Percentiles rank a stretch among this genome's conserved stretches.
These are phyloP conservation scores for Gautieria morchelliformis DNA, from an alignment of 768 basidiomycete genomes.

Conservation along the genomic window DNA sequence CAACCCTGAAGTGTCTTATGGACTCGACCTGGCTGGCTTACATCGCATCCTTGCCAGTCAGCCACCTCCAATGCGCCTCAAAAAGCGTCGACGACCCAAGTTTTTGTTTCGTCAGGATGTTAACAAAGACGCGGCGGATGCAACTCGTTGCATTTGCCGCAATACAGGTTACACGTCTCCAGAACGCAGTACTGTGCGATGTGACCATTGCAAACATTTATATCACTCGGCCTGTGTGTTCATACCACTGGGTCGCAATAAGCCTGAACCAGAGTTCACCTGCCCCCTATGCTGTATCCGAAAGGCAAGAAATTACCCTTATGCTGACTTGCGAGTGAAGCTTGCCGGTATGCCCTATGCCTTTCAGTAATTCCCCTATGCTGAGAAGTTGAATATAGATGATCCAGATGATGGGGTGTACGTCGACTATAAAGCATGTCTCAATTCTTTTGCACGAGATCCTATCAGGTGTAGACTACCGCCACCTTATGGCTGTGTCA, in stretches of 20 bases:
- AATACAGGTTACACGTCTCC: conserved; percentile 54
- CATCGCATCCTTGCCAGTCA: conserved; percentile 73
- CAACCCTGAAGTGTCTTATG: conserved; percentile 71
- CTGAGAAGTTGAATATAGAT: conserved; percentile 22
- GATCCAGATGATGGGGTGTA: conserved; percentile 46
- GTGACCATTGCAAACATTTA: conserved; percentile 51
- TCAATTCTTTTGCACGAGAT: conserved; percentile 63
- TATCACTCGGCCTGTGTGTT: conserved; percentile 76
- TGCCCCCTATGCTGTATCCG: conserved; percentile 75
- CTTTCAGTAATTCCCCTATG: neutral
- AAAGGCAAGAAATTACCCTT: conserved; percentile 60
- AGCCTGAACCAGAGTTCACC: conserved; percentile 32
- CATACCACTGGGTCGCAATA: conserved; percentile 34
- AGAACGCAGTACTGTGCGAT: conserved; percentile 54
- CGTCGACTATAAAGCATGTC: conserved; percentile 64
- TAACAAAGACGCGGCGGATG: conserved; percentile 64
- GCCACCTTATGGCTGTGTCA: conserved; percentile 51
- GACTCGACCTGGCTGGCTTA: conserved; percentile 71
- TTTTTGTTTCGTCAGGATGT: conserved; percentile 72
- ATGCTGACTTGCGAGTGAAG: conserved; percentile 68
- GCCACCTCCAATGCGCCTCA: conserved; percentile 37
- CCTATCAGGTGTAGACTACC: conserved; percentile 60
- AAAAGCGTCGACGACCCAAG: conserved; percentile 51
- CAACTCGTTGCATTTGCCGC: conserved; percentile 73
- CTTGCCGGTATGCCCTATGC: conserved; percentile 39